These are phyloP conservation scores for Cyclotella sp. DNA, from an alignment of 108 stramenopile genomes.

Conservation along the genomic window DNA sequence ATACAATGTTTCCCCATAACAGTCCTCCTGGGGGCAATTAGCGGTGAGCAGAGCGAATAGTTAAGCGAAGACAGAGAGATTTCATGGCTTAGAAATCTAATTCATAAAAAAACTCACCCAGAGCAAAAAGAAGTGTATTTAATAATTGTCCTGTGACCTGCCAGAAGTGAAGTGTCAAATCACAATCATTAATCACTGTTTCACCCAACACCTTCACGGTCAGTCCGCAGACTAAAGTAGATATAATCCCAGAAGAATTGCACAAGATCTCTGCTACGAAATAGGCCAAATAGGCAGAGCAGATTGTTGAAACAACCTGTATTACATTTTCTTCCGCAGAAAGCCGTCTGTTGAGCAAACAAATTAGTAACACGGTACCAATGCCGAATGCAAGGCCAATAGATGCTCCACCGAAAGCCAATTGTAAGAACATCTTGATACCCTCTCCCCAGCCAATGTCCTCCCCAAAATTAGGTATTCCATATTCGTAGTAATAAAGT, in stretches of 20 bases:
- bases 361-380: slow-evolving; percentile 51
- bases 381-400: slow-evolving; percentile 77
- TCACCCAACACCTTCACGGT: slow-evolving; percentile 61
- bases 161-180: slow-evolving; percentile 84
- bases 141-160: slow-evolving; percentile 79
- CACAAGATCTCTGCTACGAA: slow-evolving; percentile 74
- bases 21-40: neutral
- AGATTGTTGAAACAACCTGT: slow-evolving; percentile 83
- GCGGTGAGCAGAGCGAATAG: neutral
- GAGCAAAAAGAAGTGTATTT: slow-evolving; percentile 92
- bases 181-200: slow-evolving; percentile 68
- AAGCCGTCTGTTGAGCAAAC: slow-evolving; percentile 57
- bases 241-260: slow-evolving; percentile 80
- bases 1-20: slow-evolving; percentile 72
- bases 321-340: slow-evolving; percentile 70
- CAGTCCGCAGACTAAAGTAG: slow-evolving; percentile 79
- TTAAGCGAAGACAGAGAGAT: neutral
- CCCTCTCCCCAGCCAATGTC: slow-evolving; percentile 22
- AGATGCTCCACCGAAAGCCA: slow-evolving; percentile 66
- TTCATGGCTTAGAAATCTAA: neutral
- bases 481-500: slow-evolving; percentile 57
- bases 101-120: slow-evolving; percentile 57
- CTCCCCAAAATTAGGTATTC: slow-evolving; percentile 41
- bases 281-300: slow-evolving; percentile 84
- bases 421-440: slow-evolving; percentile 28